phyloP scores from a whole-genome alignment of 768 basidiomycete species.

The Gloeopeniophorella convolvens region DNA sequence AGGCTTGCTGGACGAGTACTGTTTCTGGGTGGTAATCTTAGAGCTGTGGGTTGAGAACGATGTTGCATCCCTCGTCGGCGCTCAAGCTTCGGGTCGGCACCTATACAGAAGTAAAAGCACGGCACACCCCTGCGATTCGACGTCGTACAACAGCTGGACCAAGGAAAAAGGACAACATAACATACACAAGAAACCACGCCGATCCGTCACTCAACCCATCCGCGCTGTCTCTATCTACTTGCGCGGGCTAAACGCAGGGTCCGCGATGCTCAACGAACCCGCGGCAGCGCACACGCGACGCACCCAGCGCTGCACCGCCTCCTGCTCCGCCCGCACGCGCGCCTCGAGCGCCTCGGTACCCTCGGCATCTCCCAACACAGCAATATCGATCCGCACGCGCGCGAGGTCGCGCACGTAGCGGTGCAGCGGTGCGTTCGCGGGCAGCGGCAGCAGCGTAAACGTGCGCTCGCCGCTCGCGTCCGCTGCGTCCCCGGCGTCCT shows the following conservation, averaged over 20 bases:
- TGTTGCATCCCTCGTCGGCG: too few species aligned
- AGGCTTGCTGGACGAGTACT: too few species aligned
- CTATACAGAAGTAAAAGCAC: too few species aligned
- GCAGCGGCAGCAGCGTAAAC: conserved; percentile 6
- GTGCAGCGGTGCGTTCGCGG: conserved; percentile 1
- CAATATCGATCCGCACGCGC: conserved; percentile 2
- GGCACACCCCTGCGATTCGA: too few species aligned
- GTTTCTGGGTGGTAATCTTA: too few species aligned
- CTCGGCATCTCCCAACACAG: background rate
- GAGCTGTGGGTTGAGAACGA: too few species aligned
- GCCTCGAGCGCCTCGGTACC: background rate
- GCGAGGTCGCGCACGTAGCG: conserved; percentile 13
- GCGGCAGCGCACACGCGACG: conserved; percentile 1
- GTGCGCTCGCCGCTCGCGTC: background rate
- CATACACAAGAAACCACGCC: too few species aligned
- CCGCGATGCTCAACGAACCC: conserved; percentile 9
- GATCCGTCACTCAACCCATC: too few species aligned
- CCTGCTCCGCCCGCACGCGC: conserved; percentile 6
- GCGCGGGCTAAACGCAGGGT: conserved; percentile 13
- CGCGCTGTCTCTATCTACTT: too few species aligned
- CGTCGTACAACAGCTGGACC: too few species aligned
- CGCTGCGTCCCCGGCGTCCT: background rate
- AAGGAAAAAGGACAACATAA: too few species aligned
- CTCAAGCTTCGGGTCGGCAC: too few species aligned
- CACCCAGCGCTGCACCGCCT: conserved; percentile 5